Evolutionary conservation across 176 grass and related monocot genomes (phyloP), one percentile per base, ranked within the genome.

Genomic region (Pharus latifolius): DNA sequence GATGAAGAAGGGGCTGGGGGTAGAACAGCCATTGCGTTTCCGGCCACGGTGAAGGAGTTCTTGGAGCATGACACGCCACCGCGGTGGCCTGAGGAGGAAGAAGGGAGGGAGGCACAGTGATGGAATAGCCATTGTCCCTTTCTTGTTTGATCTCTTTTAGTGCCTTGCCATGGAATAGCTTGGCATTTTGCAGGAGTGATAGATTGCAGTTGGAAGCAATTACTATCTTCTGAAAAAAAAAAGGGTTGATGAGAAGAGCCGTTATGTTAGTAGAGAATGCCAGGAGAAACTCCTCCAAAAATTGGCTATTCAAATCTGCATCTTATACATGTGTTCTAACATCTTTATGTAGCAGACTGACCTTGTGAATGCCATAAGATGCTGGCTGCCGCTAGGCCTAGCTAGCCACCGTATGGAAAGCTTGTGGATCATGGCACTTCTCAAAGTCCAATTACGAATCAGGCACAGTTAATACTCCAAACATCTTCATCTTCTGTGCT

Each of bases 21-120:
- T n/a, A 16, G 65, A 46, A 23, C 29, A 1, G 37, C 56, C 18
- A 46, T 80, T 3, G 59, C 25, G 10, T 91, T 81, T 16, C 89
- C 88, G 22, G 31, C 25, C 45, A 70, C 80, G 1, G 81, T 84
- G 10, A 67, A 78, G 81, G 68, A 84, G 49, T 91, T 84, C 77
- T 58, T 81, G 43, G 68, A 81, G 20, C 73, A 61, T 10, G 80
- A 87, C 38, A 43, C 77, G n/a, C 76, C 83, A 7, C 52, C 17
- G 43, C 48, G 22, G 15, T 13, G n/a, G 16, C 56, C 5, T 25
- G 65, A 50, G 6, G 23, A 42, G 24, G 46, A 45, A 60, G 23
- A 23, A n/a, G n/a, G n/a, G 18, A 70, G 15, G 51, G 19, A 53
- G 33, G 24, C 46, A 41, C 45, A 54, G 34, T 40, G 7, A 51